Evolutionary conservation across 139 green algal genomes (phyloP), one percentile per base, ranked within the genome.

Genomic region (Picochlorum costavermella): DNA sequence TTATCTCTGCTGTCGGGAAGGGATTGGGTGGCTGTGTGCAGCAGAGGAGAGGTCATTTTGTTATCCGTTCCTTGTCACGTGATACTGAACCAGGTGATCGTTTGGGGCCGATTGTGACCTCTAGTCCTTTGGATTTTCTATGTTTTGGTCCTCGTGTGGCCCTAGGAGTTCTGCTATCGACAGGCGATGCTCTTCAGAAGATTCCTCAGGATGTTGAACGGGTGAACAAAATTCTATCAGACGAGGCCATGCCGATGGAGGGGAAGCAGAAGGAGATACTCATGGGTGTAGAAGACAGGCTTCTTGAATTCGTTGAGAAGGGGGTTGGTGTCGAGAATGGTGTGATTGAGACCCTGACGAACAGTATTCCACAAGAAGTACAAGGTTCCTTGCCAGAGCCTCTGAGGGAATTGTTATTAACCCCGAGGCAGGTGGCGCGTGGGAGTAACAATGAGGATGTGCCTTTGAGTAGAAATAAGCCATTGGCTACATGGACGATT

Each of bases 211-310:
- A 90, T 50, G 43, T 90, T 37, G 68, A 85, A 51, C 56, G 69
- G 13, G 37, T 81, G 3, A 31, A 48, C 6, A 23, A 20, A 23
- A 57, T 81, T 45, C 69, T 89, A 30, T 56, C 80, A 12, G 74
- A 85, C 36, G 82, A 88, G 59, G 74, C 82, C 13, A 69, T 82
- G 3, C 73, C 83, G 0, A 49, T 90, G 3, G 77, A 86, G 16
- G 72, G 84, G 50, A 90, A 90, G 71, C 72, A 83, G 65, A 63
- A 69, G 23, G 75, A 79, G 11, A 46, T 85, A 20, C 40, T 83
- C 25, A 61, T 79, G 75, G 75, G 85, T 56, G 50, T 86, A 17
- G 83, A 90, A 69, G 70, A 76, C 16, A 73, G 65, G 0, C 40
- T 90, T 17, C 60, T 83, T 0, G 63, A 64, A 23, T 85, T 79